Evolutionary conservation across 257 asterid genomes (phyloP), one percentile per base, ranked within the genome.

Genomic region (Scutellaria barbata): DNA sequence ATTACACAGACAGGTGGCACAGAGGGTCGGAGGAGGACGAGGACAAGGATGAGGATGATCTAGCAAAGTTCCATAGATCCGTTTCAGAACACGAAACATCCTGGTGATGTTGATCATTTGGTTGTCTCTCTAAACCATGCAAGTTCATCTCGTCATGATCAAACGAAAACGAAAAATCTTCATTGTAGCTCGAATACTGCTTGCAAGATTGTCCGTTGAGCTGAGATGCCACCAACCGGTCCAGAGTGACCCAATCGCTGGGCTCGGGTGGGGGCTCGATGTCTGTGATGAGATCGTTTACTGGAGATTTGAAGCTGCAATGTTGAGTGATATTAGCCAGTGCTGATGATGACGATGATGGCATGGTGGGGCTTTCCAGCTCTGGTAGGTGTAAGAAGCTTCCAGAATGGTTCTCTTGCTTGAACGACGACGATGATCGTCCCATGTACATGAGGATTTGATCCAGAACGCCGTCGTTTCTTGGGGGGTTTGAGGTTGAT

Each of bases 141-240:
- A 81, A 66, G 75, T 76, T 63, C 39, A 76, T 63, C 52, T 78
- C 20, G 41, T 68, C 20, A 8, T 77, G 70, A 43, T 79, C 79
- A 8, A 82, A 84, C 5, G 92, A 79, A 63, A 88, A 88, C 8
- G 86, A 74, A 72, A 90, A 85, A 30, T 88, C 82, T 2, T 76
- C 77, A n/a, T 16, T 68, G 43, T 63, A 71, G 68, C 47, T 14
- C 11, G 77, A n/a, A 20, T 68, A 48, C 7, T 60, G 85, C 63
- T 78, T 80, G 0, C 60, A 33, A 0, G 75, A 69, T 51, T 87
- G 91, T 0, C 98, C 95, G 68, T 91, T 84, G 18, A 94, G 95
- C 79, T 94, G 99, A 3, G 96, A 86, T 1, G 99, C 99, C 77
- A 94, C 97, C 12, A 94, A 80, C 4, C 91, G 87, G 65, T 94